A percentile compares a stretch with the other conserved stretches of the same genome.
phyloP scores from a whole-genome alignment of 768 basidiomycete genomes.

The Scleroderma citrinum region DNA sequence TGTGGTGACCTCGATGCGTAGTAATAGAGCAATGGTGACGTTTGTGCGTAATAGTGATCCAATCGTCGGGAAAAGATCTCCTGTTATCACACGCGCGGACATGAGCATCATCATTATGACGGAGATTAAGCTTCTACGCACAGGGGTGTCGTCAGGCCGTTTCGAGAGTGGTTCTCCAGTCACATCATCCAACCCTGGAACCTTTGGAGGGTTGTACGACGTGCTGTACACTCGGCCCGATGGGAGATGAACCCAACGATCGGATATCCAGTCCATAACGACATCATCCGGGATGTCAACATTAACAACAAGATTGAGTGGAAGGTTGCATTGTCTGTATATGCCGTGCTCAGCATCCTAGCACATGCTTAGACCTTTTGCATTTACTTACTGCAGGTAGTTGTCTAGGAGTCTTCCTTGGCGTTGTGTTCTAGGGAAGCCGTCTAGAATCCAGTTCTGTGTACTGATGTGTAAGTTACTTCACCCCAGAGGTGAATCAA shows the following conservation, averaged over 20 bases:
- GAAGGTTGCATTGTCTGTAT: conserved; percentile 50
- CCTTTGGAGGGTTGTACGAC: conserved; percentile 77
- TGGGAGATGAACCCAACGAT: conserved; percentile 80
- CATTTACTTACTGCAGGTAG: conserved; percentile 52
- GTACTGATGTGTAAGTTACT: conserved; percentile 8
- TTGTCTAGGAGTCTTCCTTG: conserved; percentile 74
- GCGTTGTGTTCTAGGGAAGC: conserved; percentile 81
- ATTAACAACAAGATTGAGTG: conserved; percentile 76
- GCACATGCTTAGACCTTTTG: neutral
- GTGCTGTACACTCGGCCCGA: conserved; percentile 87
- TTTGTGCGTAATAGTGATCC: conserved; percentile 67
- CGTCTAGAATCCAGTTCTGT: conserved; percentile 87
- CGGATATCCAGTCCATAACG: conserved; percentile 74
- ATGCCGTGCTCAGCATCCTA: neutral
- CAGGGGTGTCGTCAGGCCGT: conserved; percentile 84
- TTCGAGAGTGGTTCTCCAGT: conserved; percentile 79
- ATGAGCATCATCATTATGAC: conserved; percentile 5
- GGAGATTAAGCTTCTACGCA: conserved; percentile 31
- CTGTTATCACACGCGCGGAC: conserved; percentile 31
- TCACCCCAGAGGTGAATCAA: conserved; percentile 5
- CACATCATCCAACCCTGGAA: conserved; percentile 72
- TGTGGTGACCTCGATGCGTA: conserved; percentile 40
- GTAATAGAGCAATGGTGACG: conserved; percentile 75
- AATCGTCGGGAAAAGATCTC: conserved; percentile 74
- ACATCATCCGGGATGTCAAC: conserved; percentile 79